Evolutionary conservation across 1,284 basidiomycete species (phyloP).

Genomic region (Malassezia japonica): DNA sequence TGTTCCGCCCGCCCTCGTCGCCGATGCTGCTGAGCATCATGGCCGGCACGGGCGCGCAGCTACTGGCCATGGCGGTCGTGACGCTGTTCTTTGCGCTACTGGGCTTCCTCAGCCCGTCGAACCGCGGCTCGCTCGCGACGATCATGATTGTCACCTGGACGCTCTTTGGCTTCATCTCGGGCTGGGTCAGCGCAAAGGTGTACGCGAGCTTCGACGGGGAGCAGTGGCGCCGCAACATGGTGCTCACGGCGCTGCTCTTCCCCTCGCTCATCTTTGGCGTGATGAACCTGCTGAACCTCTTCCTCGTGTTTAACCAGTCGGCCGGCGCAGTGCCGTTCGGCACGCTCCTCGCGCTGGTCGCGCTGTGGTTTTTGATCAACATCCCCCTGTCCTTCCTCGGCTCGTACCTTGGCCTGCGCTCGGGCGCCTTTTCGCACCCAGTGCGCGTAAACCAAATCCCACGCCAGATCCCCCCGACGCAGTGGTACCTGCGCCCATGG

Average conservation of each 20-base stretch:
- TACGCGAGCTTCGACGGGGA: constrained; percentile 75
- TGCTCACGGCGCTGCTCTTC: constrained; percentile 75
- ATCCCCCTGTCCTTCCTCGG: constrained; percentile 60
- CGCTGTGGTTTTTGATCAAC: constrained; percentile 93
- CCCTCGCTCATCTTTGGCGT: constrained; percentile 60
- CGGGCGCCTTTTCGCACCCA: constrained; percentile 75
- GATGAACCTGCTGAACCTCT: constrained; percentile 38
- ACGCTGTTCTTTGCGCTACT: constrained; percentile 94
- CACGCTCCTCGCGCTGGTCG: constrained; percentile 73
- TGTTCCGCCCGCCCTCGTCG: constrained; percentile 74
- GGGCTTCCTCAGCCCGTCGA: constrained; percentile 92
- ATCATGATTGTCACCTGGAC: constrained; percentile 96
- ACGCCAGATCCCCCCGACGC: constrained; percentile 49
- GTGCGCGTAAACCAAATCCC: constrained; percentile 87
- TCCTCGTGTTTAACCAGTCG: constrained; percentile 66
- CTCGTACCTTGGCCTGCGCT: constrained; percentile 66
- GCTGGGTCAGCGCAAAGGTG: constrained; percentile 75
- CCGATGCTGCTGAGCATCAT: constrained; percentile 68
- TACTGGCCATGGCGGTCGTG: constrained; percentile 76
- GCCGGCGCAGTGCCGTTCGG: constrained; percentile 95
- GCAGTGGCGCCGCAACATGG: constrained; percentile 69
- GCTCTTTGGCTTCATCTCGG: constrained; percentile 79
- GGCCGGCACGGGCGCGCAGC: constrained; percentile 81
- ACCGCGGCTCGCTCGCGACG: constrained; percentile 84
- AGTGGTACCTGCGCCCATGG: constrained; percentile 52